phyloP scores from a whole-genome alignment of 2,329 filamentous ascomycete species.

The Penicillium sp. region DNA sequence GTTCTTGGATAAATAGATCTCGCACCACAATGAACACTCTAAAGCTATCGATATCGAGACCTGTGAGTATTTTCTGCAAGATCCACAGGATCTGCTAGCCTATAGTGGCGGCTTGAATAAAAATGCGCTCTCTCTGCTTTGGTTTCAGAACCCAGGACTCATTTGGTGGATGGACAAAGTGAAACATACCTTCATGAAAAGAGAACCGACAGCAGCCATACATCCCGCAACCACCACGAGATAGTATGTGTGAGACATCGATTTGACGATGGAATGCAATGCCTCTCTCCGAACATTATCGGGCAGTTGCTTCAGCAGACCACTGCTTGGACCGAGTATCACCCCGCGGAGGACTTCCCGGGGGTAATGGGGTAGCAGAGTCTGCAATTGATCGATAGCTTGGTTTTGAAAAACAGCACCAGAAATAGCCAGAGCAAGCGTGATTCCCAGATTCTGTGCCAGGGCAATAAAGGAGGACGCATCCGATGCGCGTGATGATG shows the following conservation, averaged over 20 bases:
- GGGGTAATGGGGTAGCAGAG: slow-evolving; percentile 10
- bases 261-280: slow-evolving; percentile 20
- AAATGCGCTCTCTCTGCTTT: slow-evolving; percentile 16
- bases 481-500: slow-evolving; percentile 6
- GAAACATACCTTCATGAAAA: slow-evolving; percentile 21
- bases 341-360: slow-evolving; percentile 8
- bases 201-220: slow-evolving; percentile 18
- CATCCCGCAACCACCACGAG: slow-evolving; percentile 27
- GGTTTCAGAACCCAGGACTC: background rate
- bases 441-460: slow-evolving; percentile 23
- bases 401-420: slow-evolving; percentile 23
- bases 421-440: slow-evolving; percentile 23
- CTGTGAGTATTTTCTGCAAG: no score
- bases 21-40: background rate
- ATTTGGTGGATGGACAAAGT: background rate
- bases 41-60: no score
- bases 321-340: slow-evolving; percentile 12
- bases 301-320: background rate
- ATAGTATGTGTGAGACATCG: slow-evolving; percentile 22
- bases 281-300: slow-evolving; percentile 5
- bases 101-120: slow-evolving; percentile 8
- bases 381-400: slow-evolving; percentile 9
- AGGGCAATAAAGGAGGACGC: slow-evolving; percentile 22
- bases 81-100: no score
- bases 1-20: background rate